Percentiles rank a stretch among this genome's conserved stretches.
These are phyloP conservation scores for Coemansia sp. DNA, from an alignment of 192 early-diverging fungal genomes.

Conservation along the genomic window DNA sequence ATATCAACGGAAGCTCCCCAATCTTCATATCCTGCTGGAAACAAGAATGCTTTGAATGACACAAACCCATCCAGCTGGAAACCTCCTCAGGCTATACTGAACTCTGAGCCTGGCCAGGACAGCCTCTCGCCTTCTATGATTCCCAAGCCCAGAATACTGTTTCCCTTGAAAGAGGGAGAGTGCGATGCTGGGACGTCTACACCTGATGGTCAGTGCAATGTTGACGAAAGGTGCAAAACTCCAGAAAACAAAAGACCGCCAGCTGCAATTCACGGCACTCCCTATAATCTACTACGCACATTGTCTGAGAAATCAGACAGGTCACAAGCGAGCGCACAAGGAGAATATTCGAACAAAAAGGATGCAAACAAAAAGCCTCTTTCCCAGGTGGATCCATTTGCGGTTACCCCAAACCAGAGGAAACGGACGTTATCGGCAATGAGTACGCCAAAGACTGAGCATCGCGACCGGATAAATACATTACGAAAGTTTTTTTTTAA, in stretches of 20 bases:
- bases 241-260: not conserved
- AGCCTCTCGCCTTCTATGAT: conserved; percentile 28
- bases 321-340: conserved; percentile 1
- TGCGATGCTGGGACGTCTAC: not conserved
- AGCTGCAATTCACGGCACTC: conserved; percentile 7
- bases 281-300: conserved; percentile 23
- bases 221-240: not conserved
- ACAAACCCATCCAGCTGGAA: conserved; percentile 2
- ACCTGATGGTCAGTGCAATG: not conserved
- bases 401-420: conserved; percentile 18
- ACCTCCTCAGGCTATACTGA: conserved; percentile 12
- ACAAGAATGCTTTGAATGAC: not conserved
- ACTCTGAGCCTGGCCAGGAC: conserved; percentile 28
- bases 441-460: conserved; percentile 16
- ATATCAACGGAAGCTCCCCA: not conserved
- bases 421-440: conserved; percentile 5
- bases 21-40: not conserved
- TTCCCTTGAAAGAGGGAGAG: not conserved
- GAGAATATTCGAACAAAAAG: not conserved
- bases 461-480: conserved; percentile 31
- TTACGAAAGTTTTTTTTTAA: conserved; percentile 33
- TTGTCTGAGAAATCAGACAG: conserved; percentile 37
- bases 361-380: conserved; percentile 1
- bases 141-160: conserved; percentile 19
- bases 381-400: conserved; percentile 6